Evolutionary conservation across 495 filamentous ascomycete genomes (phyloP).

Genomic region (Penicillium lividum): DNA sequence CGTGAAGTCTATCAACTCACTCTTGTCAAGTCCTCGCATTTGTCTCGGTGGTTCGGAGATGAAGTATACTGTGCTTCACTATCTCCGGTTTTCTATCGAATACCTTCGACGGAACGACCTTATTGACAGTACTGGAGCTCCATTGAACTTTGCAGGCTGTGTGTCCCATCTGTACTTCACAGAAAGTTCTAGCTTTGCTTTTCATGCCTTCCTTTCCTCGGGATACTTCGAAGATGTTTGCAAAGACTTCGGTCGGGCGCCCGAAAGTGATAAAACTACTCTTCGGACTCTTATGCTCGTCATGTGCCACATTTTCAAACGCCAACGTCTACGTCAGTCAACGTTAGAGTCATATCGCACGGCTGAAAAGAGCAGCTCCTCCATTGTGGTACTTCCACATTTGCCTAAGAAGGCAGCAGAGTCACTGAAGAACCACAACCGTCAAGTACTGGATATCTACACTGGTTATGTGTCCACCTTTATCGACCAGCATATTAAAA

Average conservation of each 20-base stretch:
- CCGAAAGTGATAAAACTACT: slow-evolving; percentile 22
- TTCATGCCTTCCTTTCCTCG: slow-evolving; percentile 67
- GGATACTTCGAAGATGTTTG: slow-evolving; percentile 70
- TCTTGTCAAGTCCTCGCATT: slow-evolving; percentile 68
- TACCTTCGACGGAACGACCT: slow-evolving; percentile 70
- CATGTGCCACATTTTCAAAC: slow-evolving; percentile 68
- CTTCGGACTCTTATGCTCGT: slow-evolving; percentile 60
- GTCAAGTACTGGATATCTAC: slow-evolving; percentile 61
- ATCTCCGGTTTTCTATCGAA: slow-evolving; percentile 77
- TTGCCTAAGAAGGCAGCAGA: slow-evolving; percentile 57
- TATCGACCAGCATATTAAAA: slow-evolving; percentile 58
- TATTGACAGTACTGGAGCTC: slow-evolving; percentile 56
- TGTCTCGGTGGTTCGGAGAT: slow-evolving; percentile 64
- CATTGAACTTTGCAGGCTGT: slow-evolving; percentile 67
- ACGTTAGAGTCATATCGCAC: slow-evolving; percentile 46
- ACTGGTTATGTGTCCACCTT: slow-evolving; percentile 68
- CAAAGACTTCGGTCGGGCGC: slow-evolving; percentile 42
- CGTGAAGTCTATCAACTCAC: slow-evolving; percentile 58
- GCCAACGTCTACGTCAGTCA: slow-evolving; percentile 41
- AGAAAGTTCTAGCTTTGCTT: slow-evolving; percentile 70
- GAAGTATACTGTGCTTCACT: slow-evolving; percentile 68
- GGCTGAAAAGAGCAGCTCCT: slow-evolving; percentile 51
- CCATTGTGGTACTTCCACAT: slow-evolving; percentile 60
- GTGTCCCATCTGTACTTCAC: slow-evolving; percentile 72
- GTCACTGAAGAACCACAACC: slow-evolving; percentile 61